Evolutionary conservation across 495 filamentous ascomycete genomes (phyloP).

Genomic region (Podospora pseudoanserina): DNA sequence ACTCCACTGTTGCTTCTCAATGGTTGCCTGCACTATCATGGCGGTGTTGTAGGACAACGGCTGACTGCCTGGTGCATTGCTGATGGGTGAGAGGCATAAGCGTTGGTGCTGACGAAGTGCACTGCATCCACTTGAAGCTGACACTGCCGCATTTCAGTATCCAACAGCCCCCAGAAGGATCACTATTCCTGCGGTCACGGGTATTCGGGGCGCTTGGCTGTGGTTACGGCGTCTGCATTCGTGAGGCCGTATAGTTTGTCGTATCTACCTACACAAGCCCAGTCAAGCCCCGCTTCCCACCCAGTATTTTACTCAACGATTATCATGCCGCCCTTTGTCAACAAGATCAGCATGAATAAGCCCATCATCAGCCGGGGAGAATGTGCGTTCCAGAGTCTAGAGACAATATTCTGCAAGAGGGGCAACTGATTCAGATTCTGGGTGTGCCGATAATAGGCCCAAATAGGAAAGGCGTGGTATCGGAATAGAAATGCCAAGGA

Average conservation of each 20-base stretch:
- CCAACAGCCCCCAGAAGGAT: slow-evolving; percentile 1
- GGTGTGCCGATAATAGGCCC: neutral
- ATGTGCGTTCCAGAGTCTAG: neutral
- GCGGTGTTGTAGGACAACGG: neutral
- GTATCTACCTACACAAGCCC: neutral
- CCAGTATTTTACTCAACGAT: neutral
- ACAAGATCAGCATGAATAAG: neutral
- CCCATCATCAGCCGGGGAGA: neutral
- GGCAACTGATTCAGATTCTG: neutral
- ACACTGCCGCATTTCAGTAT: neutral
- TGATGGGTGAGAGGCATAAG: neutral
- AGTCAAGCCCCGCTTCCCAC: neutral
- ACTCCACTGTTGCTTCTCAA: neutral
- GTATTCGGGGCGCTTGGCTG: neutral
- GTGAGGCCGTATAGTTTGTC: neutral
- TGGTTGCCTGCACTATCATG: neutral
- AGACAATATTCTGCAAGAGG: neutral
- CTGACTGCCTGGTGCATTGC: neutral
- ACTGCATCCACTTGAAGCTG: slow-evolving; percentile 2
- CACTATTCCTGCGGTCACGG: neutral
- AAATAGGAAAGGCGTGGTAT: neutral
- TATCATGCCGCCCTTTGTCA: neutral
- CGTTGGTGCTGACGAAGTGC: neutral
- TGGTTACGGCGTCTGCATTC: neutral
- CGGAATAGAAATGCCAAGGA: slow-evolving; percentile 6